These are phyloP conservation scores for Thalassiosira allenii DNA, from an alignment of 352 stramenopile genomes.

Conservation along the genomic window DNA sequence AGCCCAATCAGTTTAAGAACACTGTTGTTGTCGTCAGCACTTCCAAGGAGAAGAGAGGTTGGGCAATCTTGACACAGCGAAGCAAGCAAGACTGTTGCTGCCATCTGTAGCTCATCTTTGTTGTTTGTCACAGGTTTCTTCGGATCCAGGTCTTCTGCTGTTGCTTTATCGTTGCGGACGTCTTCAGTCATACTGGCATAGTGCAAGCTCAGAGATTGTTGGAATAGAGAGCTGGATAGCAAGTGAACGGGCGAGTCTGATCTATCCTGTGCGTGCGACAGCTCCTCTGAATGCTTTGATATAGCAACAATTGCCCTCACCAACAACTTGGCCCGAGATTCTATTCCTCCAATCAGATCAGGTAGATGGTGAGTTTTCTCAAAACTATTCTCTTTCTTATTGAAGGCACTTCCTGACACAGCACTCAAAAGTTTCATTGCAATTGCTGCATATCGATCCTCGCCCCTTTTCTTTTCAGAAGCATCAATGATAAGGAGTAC, in stretches of 20 bases:
- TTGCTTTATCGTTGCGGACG: neutral
- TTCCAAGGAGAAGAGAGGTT: constrained; percentile 62
- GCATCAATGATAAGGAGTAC: constrained; percentile 21
- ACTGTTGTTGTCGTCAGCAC: constrained; percentile 20
- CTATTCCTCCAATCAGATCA: neutral
- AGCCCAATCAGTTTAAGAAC: constrained; percentile 70
- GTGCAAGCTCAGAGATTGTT: constrained; percentile 35
- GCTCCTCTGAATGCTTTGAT: no score
- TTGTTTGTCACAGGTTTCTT: constrained; percentile 4
- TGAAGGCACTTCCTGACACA: constrained; percentile 38
- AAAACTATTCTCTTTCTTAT: constrained; percentile 40
- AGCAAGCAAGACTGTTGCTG: constrained; percentile 63
- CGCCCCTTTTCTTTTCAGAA: constrained; percentile 4
- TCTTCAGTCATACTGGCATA: constrained; percentile 14
- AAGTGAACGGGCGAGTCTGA: constrained; percentile 6
- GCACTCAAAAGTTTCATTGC: constrained; percentile 40
- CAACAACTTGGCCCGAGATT: neutral
- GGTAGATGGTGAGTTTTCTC: no score
- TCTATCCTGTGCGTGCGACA: no score
- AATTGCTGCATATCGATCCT: neutral
- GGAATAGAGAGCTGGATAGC: constrained; percentile 44
- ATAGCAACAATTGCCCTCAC: no score
- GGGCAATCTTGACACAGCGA: constrained; percentile 72
- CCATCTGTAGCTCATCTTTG: constrained; percentile 41
- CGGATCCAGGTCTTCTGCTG: neutral